phyloP scores from a whole-genome alignment of 2,329 filamentous ascomycete species.

The Cucurbitaria berberidis region DNA sequence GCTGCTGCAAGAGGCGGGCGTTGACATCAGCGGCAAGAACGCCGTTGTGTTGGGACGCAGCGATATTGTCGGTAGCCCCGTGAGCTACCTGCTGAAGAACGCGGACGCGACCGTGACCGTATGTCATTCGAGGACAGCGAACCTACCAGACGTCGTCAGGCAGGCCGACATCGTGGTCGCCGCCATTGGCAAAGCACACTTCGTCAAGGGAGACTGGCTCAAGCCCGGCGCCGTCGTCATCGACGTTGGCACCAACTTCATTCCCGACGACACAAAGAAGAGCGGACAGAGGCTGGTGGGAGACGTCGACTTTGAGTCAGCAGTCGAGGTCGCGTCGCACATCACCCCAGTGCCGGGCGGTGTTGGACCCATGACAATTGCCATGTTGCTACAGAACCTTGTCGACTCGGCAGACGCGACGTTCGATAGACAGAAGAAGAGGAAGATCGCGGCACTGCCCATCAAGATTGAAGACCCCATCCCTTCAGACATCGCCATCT shows the following conservation, averaged over 20 bases:
- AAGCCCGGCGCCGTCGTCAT: conserved; percentile 96
- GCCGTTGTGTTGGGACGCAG: conserved; percentile 94
- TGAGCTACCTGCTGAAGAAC: conserved; percentile 93
- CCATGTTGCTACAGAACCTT: conserved; percentile 96
- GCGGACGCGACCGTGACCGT: conserved; percentile 96
- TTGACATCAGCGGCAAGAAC: conserved; percentile 86
- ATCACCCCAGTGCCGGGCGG: conserved; percentile 97
- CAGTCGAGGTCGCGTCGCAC: conserved; percentile 81
- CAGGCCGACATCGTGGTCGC: conserved; percentile 88
- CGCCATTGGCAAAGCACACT: conserved; percentile 84
- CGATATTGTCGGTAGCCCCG: conserved; percentile 96
- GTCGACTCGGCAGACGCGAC: conserved; percentile 82
- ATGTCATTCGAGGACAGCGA: conserved; percentile 86
- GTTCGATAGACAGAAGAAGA: conserved; percentile 81
- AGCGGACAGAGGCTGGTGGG: conserved; percentile 91
- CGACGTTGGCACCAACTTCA: conserved; percentile 96
- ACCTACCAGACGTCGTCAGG: conserved; percentile 76
- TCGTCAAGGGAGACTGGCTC: conserved; percentile 94
- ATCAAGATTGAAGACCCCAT: conserved; percentile 80
- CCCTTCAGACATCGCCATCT: conserved; percentile 95
- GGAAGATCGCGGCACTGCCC: conserved; percentile 81
- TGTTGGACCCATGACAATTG: conserved; percentile 98
- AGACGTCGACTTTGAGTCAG: conserved; percentile 90
- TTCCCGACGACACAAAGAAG: conserved; percentile 87
- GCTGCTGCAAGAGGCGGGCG: conserved; percentile 80